phyloP scores from a whole-genome alignment of 352 stramenopile species.

The Phytophthora sojae region DNA sequence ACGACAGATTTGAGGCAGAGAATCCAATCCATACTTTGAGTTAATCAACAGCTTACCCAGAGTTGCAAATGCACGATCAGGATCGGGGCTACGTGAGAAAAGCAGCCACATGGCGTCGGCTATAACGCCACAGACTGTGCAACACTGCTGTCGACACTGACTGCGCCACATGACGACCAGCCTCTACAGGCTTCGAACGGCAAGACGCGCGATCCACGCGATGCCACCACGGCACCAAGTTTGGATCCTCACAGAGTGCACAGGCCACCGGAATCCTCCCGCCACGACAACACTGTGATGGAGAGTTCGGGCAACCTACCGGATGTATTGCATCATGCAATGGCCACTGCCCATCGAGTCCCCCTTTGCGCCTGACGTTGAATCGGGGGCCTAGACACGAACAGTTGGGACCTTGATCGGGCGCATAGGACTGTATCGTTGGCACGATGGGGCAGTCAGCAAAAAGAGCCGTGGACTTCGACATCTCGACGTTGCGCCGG shows the following conservation, averaged over 20 bases:
- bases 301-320: background rate
- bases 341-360: background rate
- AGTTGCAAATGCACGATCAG: conserved; percentile 1
- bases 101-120: background rate
- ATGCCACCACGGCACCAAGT: background rate
- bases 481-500: background rate
- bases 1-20: background rate
- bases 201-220: background rate
- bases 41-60: background rate
- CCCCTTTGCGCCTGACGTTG: background rate
- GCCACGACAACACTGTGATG: background rate
- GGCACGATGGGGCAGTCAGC: background rate
- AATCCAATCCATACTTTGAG: background rate
- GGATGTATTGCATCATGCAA: too few relatives aligned
- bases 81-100: background rate
- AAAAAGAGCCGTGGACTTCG: background rate
- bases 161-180: background rate
- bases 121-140: background rate
- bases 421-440: background rate
- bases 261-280: conserved; percentile 1
- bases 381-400: background rate
- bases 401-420: background rate
- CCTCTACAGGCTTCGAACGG: background rate
- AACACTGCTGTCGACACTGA: background rate
- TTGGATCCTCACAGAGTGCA: background rate